Evolutionary conservation across 352 stramenopile species (phyloP), one percentile per base, ranked within the genome.

Genomic region (Phytophthora citricola): DNA sequence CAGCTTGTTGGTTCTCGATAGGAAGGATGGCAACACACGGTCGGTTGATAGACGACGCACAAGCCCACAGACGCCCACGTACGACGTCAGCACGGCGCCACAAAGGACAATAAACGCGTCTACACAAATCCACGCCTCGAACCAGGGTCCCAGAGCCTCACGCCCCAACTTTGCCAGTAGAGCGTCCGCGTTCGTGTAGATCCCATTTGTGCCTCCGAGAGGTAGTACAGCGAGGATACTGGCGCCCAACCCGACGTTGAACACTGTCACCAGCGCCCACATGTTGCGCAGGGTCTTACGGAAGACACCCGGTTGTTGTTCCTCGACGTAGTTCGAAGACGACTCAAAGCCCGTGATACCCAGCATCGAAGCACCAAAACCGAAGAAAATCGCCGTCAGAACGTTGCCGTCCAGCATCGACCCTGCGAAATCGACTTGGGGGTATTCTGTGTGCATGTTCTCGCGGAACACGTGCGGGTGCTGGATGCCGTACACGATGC

Each of bases 341-440:
- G 75, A 90, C 74, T 97, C 91, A 55, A 97, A 97, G n/a, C 91
- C 91, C 9, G 80, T 92, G 63, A 97, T 91, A 59, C 91, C 91
- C 4, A 97, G 75, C 81, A 97, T 92, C 0, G 89, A 83, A 1
- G 79, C 79, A 6, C 66, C 78, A 46, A 85, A 88, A 39, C 87
- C 87, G 51, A 95, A 93, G 74, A 90, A 92, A 38, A 90, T 69
- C 1, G 83, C 75, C 1, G 75, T 83, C 0, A 69, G 36, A 3
- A 84, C 62, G 20, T 71, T 83, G 22, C 67, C 71, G 8, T 73
- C 43, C 15, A 86, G 43, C 65, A 74, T 76, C 0, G 66, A 64
- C 1, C 79, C 79, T 0, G 77, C 72, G 38, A 93, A 73, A 58
- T 90, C 63, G 3, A 94, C 78, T 32, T 71, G 47, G 0, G 88